phyloP scores from a whole-genome alignment of 192 early-diverging fungal species.

The Backusella morwellensis region DNA sequence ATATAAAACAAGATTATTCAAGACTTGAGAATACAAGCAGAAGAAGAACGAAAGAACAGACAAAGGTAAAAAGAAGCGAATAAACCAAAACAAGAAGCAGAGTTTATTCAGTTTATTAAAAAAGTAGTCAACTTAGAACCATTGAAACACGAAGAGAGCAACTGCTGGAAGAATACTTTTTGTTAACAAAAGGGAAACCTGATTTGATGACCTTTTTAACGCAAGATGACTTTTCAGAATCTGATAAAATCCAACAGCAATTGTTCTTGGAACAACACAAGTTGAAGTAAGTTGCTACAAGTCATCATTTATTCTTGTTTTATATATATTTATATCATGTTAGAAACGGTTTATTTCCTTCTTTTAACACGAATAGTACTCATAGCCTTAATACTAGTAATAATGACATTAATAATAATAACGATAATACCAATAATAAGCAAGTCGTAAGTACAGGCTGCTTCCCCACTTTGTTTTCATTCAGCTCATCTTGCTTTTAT shows the following conservation, averaged over 20 bases:
- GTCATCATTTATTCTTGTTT: not conserved
- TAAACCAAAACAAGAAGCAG: not conserved
- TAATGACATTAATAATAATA: too few relatives aligned
- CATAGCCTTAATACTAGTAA: not conserved
- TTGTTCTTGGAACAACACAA: slow-evolving; percentile 18
- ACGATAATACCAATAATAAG: not conserved
- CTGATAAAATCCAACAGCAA: slow-evolving; percentile 13
- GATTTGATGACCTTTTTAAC: slow-evolving; percentile 15
- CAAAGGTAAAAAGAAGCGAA: not conserved
- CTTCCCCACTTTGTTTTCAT: not conserved
- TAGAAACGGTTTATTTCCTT: slow-evolving; percentile 8
- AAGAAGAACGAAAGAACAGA: slow-evolving; percentile 6
- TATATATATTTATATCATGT: not conserved
- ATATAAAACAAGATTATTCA: not conserved
- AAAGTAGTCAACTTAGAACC: slow-evolving; percentile 1
- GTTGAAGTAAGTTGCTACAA: slow-evolving; percentile 1
- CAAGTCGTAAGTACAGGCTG: not conserved
- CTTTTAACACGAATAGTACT: not conserved
- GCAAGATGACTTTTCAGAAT: slow-evolving; percentile 13
- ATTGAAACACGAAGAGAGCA: slow-evolving; percentile 11
- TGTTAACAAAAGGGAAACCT: slow-evolving; percentile 14
- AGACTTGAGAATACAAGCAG: slow-evolving; percentile 11
- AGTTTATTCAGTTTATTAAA: not conserved
- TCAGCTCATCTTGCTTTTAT: not conserved
- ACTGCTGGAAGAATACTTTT: slow-evolving; percentile 18